Percentiles rank a stretch among this genome's conserved stretches.
Evolutionary conservation across 2,329 filamentous ascomycete species (phyloP).

Genomic region (Mycogone perniciosa): DNA sequence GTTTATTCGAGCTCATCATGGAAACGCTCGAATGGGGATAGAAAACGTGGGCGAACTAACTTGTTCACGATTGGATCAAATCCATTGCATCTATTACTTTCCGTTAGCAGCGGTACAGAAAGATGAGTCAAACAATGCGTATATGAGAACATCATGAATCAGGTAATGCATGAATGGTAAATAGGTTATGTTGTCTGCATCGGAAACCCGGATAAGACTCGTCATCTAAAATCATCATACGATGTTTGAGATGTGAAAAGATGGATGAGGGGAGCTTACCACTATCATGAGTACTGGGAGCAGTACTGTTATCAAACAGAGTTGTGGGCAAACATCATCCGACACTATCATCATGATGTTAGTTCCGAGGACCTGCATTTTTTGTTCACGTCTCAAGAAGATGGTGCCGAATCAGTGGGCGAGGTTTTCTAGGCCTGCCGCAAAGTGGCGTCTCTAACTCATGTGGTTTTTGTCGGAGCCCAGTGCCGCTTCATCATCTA

Average conservation of each 20-base stretch:
- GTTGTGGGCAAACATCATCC: not conserved
- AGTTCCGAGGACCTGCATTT: not conserved
- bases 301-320: not conserved
- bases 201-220: slow-evolving; percentile 70
- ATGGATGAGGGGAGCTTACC: not conserved
- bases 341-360: slow-evolving; percentile 12
- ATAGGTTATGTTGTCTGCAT: slow-evolving; percentile 61
- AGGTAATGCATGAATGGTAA: slow-evolving; percentile 68
- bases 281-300: not conserved
- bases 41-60: slow-evolving; percentile 19
- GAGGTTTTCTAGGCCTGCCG: slow-evolving; percentile 99
- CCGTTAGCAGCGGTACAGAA: slow-evolving; percentile 18
- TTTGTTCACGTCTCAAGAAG: not conserved
- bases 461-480: slow-evolving; percentile 71
- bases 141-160: slow-evolving; percentile 20
- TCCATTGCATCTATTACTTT: slow-evolving; percentile 1
- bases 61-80: not conserved
- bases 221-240: slow-evolving; percentile 58
- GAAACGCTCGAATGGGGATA: slow-evolving; percentile 16
- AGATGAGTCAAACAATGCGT: slow-evolving; percentile 8
- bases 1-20: slow-evolving; percentile 77
- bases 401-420: slow-evolving; percentile 68
- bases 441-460: slow-evolving; percentile 84
- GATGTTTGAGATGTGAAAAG: slow-evolving; percentile 1
- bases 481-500: slow-evolving; percentile 90